Evolutionary conservation across 2,329 filamentous ascomycete genomes (phyloP), one percentile per base, ranked within the genome.

Genomic region (Fusarium camptoceras): DNA sequence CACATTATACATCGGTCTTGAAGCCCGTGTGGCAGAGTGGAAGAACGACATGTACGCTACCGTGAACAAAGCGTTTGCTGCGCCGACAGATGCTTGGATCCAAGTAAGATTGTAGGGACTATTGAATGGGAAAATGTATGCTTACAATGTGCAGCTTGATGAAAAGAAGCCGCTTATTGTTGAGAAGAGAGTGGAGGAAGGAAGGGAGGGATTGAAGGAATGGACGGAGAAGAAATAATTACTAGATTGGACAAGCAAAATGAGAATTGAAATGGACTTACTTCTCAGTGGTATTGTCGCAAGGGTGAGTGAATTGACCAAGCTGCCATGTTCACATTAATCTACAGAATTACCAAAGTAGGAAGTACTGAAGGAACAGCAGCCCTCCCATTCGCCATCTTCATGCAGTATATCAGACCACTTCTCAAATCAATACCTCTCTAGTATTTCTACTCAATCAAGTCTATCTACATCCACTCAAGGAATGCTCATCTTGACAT

Each of bases 1-100:
- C 6, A 63, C 63, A 5, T 18, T 70, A 6, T 70, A 70, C 12
- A 34, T 64, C n/a, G 62, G 62, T 6, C 57, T 67, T 6, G 30
- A 27, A 18, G 48, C 63, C 8, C 53, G 42, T 7, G 27, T 67
- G 37, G n/a, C 62, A 1, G 53, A 63, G 15, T 55, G 58, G 53
- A 59, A 64, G 46, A 54, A 50, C 0, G 46, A 49, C 8, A 22
- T 67, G 16, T 49, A 46, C 39, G 43, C 39, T 7, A 27, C 46
- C 2, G 10, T 70, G 11, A 64, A 25, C 11, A 58, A 55, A 8
- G 55, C 41, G 1, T 48, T 70, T 31, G 25, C 20, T 9, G 8
- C 12, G 6, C 50, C 41, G 5, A 25, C 14, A 2, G 18, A 50
- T 41, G 12, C 22, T 3, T 30, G 25, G 5, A 25, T 50, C 22